Evolutionary conservation across 352 stramenopile genomes (phyloP), one percentile per base, ranked within the genome.

Genomic region (Pythium phragmiticola): DNA sequence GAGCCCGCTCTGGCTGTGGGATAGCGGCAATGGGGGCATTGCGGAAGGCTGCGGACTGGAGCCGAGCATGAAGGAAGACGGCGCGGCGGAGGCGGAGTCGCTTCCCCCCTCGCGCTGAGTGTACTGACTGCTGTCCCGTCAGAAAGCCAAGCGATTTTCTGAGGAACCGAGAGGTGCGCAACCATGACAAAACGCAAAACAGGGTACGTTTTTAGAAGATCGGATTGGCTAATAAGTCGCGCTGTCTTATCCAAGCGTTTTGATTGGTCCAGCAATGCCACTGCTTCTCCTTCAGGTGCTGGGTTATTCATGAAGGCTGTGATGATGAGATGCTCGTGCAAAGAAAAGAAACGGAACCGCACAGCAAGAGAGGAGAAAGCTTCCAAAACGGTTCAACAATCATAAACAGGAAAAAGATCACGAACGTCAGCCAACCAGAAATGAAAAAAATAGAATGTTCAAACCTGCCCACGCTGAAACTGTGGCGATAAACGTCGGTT

Each of bases 111-210:
- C 5, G 21, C 21, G 9, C 3, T 11, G 21, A 26, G 42, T n/a
- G 43, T 30, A 66, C 60, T 66, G 60, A 66, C 60, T 66, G 59
- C 26, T 30, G 26, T 53, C 59, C 42, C 33, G 46, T n/a, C 42
- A 53, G 60, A 60, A 41, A 60, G 26, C 60, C 60, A 66, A 66
- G 60, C 60, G 60, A 66, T 66, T 66, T 66, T 66, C 60, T 66
- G 51, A 60, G 60, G 60, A 66, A 66, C 37, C 13, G 12, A 34
- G 50, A 19, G 28, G 55, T 45, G 36, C 51, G 47, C 33, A 58
- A 48, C n/a, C 28, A 33, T 46, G 17, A 8, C 34, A 53, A 33
- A 64, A 42, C 21, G n/a, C 57, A 64, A 64, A 64, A 64, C 46
- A 50, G 4, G 57, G 57, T 64, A 14, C 13, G 0, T 13, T 16